Evolutionary conservation across 2,329 filamentous ascomycete genomes (phyloP).

Genomic region (Teratosphaeria pseudoeucalypti): DNA sequence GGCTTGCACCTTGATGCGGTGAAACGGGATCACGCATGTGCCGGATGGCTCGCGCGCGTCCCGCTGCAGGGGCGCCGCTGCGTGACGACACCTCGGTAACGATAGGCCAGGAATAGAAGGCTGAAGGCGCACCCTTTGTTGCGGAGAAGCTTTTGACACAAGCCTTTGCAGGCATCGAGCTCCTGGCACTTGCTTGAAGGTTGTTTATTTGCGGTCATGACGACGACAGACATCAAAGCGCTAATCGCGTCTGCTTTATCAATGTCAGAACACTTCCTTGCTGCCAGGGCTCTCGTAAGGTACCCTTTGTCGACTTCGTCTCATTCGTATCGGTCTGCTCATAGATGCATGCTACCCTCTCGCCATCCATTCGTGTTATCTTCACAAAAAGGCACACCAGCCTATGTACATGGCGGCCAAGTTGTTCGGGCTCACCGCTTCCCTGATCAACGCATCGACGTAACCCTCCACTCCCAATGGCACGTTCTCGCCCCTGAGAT

Average conservation of each 20-base stretch:
- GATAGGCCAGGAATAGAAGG: neutral
- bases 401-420: constrained; percentile 94
- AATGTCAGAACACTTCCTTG: too few relatives aligned
- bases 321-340: neutral
- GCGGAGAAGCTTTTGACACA: neutral
- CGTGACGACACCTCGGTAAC: neutral
- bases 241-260: too few relatives aligned
- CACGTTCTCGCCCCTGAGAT: constrained; percentile 78
- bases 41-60: neutral
- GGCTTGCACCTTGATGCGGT: neutral
- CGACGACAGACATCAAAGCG: too few relatives aligned
- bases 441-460: constrained; percentile 86
- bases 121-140: neutral
- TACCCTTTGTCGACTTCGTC: neutral
- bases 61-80: neutral
- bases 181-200: too few relatives aligned
- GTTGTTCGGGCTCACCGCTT: constrained; percentile 71
- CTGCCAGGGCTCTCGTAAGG: too few relatives aligned
- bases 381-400: constrained; percentile 63
- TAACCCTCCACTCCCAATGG: constrained; percentile 92
- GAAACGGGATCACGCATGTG: neutral
- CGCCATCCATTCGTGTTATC: neutral
- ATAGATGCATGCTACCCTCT: neutral
- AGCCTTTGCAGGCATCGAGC: neutral
- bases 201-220: too few relatives aligned